These are phyloP conservation scores for Dalechampia spathulata DNA, from an alignment of 441 rosid genomes.

Conservation along the genomic window DNA sequence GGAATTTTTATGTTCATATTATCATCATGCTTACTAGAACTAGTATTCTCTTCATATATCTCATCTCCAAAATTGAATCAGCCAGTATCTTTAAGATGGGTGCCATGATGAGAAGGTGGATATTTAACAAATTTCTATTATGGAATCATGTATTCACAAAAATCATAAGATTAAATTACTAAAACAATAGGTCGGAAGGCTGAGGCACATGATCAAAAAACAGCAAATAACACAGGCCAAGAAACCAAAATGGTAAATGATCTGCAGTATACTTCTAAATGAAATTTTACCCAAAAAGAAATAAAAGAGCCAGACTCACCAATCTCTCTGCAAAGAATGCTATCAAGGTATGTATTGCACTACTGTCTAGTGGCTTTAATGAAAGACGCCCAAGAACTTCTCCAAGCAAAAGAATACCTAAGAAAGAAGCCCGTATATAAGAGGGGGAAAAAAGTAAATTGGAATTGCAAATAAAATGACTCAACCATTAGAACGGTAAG, in stretches of 20 bases:
- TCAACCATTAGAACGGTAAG: too few species aligned
- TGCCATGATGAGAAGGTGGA: too few species aligned
- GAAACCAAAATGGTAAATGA: not conserved
- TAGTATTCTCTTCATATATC: too few species aligned
- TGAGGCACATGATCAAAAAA: not conserved
- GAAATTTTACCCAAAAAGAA: not conserved
- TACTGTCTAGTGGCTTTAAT: constrained; percentile 46
- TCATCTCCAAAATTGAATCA: too few species aligned
- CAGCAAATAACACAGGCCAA: not conserved
- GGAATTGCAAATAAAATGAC: too few species aligned
- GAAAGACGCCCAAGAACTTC: constrained; percentile 51
- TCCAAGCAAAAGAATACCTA: constrained; percentile 81
- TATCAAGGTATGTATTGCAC: constrained; percentile 54
- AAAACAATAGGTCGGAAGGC: constrained; percentile 2
- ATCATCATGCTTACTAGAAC: too few species aligned
- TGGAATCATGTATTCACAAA: too few species aligned
- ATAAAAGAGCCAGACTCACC: constrained; percentile 43
- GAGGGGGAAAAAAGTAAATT: too few species aligned
- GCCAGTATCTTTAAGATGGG: too few species aligned
- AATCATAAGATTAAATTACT: not conserved
- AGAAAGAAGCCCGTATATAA: not conserved
- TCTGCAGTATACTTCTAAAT: not conserved
- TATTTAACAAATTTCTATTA: too few species aligned
- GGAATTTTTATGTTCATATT: too few species aligned
- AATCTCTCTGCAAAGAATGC: constrained; percentile 65